Percentiles rank a stretch among this genome's conserved stretches.
These are phyloP conservation scores for Epicoccum nigrum DNA, from an alignment of 2,329 filamentous ascomycete genomes.

Conservation along the genomic window DNA sequence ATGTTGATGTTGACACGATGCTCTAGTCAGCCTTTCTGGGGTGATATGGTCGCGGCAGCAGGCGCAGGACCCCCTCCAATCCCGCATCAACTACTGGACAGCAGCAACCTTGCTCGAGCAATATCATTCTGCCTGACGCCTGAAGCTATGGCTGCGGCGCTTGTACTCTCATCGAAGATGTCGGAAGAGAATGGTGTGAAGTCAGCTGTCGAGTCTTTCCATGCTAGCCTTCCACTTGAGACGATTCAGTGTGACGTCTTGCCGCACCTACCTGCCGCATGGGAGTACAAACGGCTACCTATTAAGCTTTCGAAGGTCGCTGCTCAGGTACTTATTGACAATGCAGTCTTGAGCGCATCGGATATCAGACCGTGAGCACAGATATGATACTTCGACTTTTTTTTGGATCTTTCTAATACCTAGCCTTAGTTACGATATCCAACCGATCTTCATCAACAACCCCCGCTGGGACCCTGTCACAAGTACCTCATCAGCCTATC, in stretches of 20 bases:
- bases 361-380: too few relatives aligned
- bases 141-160: slow-evolving; percentile 22
- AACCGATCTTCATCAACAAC: slow-evolving; percentile 41
- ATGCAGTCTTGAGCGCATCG: slow-evolving; percentile 19
- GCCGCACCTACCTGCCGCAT: slow-evolving; percentile 30
- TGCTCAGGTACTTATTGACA: slow-evolving; percentile 30
- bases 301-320: slow-evolving; percentile 32
- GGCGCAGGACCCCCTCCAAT: slow-evolving; percentile 39
- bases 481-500: slow-evolving; percentile 63
- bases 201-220: slow-evolving; percentile 36
- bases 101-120: slow-evolving; percentile 30
- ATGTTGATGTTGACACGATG: too few relatives aligned
- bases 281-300: slow-evolving; percentile 25
- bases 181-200: slow-evolving; percentile 29
- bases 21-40: too few relatives aligned
- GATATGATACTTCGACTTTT: too few relatives aligned
- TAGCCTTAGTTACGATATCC: slow-evolving; percentile 21
- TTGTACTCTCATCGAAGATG: slow-evolving; percentile 30
- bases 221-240: slow-evolving; percentile 34
- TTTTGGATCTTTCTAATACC: too few relatives aligned
- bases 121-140: slow-evolving; percentile 32
- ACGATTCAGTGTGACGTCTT: slow-evolving; percentile 30
- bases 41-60: slow-evolving; percentile 35
- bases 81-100: slow-evolving; percentile 27
- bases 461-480: slow-evolving; percentile 68